A percentile compares a stretch with the other conserved stretches of the same genome.
These are phyloP conservation scores for Chloris gayana DNA, from an alignment of 176 grass and related monocot genomes.

Conservation along the genomic window DNA sequence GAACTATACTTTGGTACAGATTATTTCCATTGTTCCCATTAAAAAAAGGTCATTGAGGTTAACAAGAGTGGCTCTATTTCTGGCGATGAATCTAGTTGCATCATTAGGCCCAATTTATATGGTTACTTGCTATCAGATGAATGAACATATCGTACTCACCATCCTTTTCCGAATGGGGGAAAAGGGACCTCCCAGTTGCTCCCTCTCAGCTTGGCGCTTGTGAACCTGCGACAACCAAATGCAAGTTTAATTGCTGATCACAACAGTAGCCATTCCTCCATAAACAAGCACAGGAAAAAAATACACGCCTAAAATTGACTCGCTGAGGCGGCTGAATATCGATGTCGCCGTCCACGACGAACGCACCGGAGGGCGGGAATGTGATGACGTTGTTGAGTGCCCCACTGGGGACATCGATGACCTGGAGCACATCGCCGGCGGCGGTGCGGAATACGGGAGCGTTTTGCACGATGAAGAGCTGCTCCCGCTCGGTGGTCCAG, in stretches of 20 bases:
- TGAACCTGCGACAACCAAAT: slow-evolving; percentile 60
- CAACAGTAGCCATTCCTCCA: background rate
- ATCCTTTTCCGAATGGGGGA: slow-evolving; percentile 91
- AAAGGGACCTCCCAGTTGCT: slow-evolving; percentile 80
- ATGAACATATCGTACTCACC: slow-evolving; percentile 56
- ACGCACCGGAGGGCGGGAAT: slow-evolving; percentile 79
- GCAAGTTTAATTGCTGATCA: background rate
- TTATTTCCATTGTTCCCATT: background rate
- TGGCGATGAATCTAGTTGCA: background rate
- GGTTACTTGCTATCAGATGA: background rate
- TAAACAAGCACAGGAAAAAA: background rate
- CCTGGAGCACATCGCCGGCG: slow-evolving; percentile 90
- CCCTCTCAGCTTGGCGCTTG: slow-evolving; percentile 68
- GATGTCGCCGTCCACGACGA: slow-evolving; percentile 74
- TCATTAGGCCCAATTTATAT: background rate
- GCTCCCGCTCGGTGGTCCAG: slow-evolving; percentile 96
- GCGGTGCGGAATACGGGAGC: slow-evolving; percentile 70
- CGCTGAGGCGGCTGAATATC: slow-evolving; percentile 75
- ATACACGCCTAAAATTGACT: slow-evolving; percentile 78
- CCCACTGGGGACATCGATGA: slow-evolving; percentile 65
- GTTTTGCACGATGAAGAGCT: slow-evolving; percentile 93
- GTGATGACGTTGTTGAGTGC: slow-evolving; percentile 90
- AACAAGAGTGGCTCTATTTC: background rate
- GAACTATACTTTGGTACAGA: background rate
- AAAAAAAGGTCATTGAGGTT: background rate